Percentiles rank a stretch among this genome's conserved stretches.
These are phyloP conservation scores for Talaromyces sp. DNA, from an alignment of 2,329 filamentous ascomycete species.

Conservation along the genomic window DNA sequence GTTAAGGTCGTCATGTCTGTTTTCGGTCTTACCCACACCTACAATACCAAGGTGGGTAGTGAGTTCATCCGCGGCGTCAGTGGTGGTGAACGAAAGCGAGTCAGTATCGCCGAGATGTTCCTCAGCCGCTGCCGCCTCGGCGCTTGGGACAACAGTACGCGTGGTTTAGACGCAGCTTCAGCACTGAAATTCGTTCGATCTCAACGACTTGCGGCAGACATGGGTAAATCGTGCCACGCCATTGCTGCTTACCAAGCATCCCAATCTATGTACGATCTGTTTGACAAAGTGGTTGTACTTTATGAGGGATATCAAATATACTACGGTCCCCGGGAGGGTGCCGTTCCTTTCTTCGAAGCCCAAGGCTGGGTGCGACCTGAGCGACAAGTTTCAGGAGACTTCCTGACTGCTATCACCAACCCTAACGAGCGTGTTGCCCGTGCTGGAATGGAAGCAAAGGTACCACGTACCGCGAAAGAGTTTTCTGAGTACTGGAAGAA, in stretches of 20 bases:
- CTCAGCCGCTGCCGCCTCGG: conserved; percentile 30
- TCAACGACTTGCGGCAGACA: conserved; percentile 49
- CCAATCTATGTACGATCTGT: conserved; percentile 51
- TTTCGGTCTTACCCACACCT: conserved; percentile 46
- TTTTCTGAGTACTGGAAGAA: conserved; percentile 62
- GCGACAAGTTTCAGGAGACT: conserved; percentile 69
- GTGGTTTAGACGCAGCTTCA: conserved; percentile 54
- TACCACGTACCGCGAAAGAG: conserved; percentile 69
- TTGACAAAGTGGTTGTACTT: conserved; percentile 70
- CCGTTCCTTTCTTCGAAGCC: conserved; percentile 66
- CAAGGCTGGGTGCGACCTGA: conserved; percentile 69
- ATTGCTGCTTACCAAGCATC: conserved; percentile 56
- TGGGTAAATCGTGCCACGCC: conserved; percentile 49
- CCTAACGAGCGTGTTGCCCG: conserved; percentile 58
- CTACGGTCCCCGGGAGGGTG: conserved; percentile 63
- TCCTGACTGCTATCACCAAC: conserved; percentile 54
- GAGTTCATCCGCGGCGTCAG: conserved; percentile 61
- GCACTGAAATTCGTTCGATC: conserved; percentile 57
- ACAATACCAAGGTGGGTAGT: conserved; percentile 47
- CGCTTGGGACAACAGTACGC: conserved; percentile 48
- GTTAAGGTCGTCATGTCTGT: conserved; percentile 46
- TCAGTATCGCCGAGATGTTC: conserved; percentile 47
- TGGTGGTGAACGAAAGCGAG: conserved; percentile 62
- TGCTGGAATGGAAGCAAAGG: conserved; percentile 61
- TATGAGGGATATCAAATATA: conserved; percentile 76